Conservation (phyloP, 192 early-diverging fungal species). For the Radiomyces spectabilis region DNA sequence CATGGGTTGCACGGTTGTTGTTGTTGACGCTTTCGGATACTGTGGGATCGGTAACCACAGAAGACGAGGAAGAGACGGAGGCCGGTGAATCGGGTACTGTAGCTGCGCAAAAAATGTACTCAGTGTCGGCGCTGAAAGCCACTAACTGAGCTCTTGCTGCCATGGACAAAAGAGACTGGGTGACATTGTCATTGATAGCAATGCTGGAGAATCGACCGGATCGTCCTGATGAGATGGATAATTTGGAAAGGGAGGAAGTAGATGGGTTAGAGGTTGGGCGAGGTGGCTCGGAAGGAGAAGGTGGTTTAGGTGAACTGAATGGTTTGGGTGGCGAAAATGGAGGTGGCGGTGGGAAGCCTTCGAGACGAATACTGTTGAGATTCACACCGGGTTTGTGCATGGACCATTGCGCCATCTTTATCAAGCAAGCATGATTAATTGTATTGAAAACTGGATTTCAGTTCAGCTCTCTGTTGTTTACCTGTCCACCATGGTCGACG, state of each 20-base stretch:
- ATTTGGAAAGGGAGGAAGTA: neutral
- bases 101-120: conserved; percentile 41
- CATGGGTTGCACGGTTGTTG: conserved; percentile 7
- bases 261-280: neutral
- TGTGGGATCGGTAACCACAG: neutral
- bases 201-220: neutral
- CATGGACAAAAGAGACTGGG: conserved; percentile 11
- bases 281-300: neutral
- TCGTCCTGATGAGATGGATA: conserved; percentile 11
- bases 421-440: neutral
- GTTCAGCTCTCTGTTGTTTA: neutral
- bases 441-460: neutral
- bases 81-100: neutral
- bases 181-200: conserved; percentile 6
- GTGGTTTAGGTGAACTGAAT: neutral
- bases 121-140: conserved; percentile 45
- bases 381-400: conserved; percentile 41
- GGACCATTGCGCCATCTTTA: conserved; percentile 42
- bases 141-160: conserved; percentile 37
- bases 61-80: neutral
- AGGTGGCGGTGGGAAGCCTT: conserved; percentile 38
- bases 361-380: conserved; percentile 24
- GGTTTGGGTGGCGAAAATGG: conserved; percentile 7
- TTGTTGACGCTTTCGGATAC: neutral
- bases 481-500: conserved; percentile 30